A percentile compares a stretch with the other conserved stretches of the same genome.
Conservation (phyloP, 352 stramenopile species). For the Globisporangium apiculatum region DNA sequence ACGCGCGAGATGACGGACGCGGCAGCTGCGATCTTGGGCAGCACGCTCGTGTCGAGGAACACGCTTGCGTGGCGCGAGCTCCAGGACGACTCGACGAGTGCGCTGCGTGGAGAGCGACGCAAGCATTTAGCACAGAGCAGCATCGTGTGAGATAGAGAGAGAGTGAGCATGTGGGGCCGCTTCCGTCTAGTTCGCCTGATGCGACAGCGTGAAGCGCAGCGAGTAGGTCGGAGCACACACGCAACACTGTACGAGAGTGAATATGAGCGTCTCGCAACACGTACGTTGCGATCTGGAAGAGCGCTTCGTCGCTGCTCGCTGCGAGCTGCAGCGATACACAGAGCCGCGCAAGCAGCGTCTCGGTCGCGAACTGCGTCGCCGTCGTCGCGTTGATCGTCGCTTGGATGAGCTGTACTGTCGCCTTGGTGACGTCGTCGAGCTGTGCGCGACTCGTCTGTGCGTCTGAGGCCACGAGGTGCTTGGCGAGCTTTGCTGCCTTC, state of each 20-base stretch:
- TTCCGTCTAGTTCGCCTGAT: too few relatives aligned
- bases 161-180: neutral
- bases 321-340: constrained; percentile 41
- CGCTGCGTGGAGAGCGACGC: constrained; percentile 14
- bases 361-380: constrained; percentile 45
- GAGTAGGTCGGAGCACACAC: too few relatives aligned
- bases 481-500: constrained; percentile 28
- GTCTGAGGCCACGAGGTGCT: constrained; percentile 34
- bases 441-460: constrained; percentile 16
- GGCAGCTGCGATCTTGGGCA: constrained; percentile 47
- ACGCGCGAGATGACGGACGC: constrained; percentile 69
- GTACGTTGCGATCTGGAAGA: constrained; percentile 51
- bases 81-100: constrained; percentile 57
- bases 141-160: neutral
- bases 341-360: constrained; percentile 35
- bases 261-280: neutral
- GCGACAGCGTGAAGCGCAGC: too few relatives aligned
- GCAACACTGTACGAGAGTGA: too few relatives aligned
- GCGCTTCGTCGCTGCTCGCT: constrained; percentile 45
- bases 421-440: constrained; percentile 20
- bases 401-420: constrained; percentile 33
- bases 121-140: neutral
- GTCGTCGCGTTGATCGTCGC: constrained; percentile 58
- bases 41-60: constrained; percentile 46
- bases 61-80: constrained; percentile 59